phyloP scores from a whole-genome alignment of 108 stramenopile genomes.

The Chaetoceros muelleri region DNA sequence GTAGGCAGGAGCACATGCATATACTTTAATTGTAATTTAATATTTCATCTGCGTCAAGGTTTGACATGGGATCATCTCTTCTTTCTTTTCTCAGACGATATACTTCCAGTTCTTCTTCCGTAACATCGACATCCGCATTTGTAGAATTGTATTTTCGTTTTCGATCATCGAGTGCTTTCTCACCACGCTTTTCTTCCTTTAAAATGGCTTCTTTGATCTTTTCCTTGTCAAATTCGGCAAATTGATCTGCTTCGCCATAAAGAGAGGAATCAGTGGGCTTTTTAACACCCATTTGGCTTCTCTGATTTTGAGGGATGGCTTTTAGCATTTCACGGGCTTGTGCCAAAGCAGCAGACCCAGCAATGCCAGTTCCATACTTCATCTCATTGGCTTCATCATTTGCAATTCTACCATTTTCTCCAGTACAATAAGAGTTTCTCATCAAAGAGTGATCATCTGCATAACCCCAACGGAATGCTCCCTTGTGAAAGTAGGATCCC shows the following conservation, averaged over 20 bases:
- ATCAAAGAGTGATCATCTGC: slow-evolving; percentile 93
- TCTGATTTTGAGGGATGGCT: slow-evolving; percentile 29
- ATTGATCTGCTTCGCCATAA: slow-evolving; percentile 79
- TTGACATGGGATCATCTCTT: slow-evolving; percentile 82
- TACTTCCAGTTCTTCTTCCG: slow-evolving; percentile 23
- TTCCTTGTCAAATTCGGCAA: slow-evolving; percentile 54
- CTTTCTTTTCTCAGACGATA: slow-evolving; percentile 66
- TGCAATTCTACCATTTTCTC: slow-evolving; percentile 81
- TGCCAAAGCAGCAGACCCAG: slow-evolving; percentile 69
- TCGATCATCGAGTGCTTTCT: slow-evolving; percentile 17
- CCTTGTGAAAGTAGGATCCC: slow-evolving; percentile 93
- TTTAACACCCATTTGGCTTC: slow-evolving; percentile 7
- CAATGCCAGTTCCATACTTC: slow-evolving; percentile 59
- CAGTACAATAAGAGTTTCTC: slow-evolving; percentile 87
- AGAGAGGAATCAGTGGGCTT: slow-evolving; percentile 56
- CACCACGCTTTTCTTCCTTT: slow-evolving; percentile 27
- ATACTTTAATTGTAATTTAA: slow-evolving; percentile 57
- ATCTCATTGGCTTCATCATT: slow-evolving; percentile 84
- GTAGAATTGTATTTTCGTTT: slow-evolving; percentile 90
- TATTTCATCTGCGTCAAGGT: slow-evolving; percentile 52
- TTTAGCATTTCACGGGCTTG: slow-evolving; percentile 79
- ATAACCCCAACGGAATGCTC: slow-evolving; percentile 93
- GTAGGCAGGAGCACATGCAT: neutral
- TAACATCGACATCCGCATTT: slow-evolving; percentile 28
- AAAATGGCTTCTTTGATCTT: slow-evolving; percentile 72